Evolutionary conservation across 768 basidiomycete genomes (phyloP), one percentile per base, ranked within the genome.

Genomic region (Chlorophyllum brunneum): DNA sequence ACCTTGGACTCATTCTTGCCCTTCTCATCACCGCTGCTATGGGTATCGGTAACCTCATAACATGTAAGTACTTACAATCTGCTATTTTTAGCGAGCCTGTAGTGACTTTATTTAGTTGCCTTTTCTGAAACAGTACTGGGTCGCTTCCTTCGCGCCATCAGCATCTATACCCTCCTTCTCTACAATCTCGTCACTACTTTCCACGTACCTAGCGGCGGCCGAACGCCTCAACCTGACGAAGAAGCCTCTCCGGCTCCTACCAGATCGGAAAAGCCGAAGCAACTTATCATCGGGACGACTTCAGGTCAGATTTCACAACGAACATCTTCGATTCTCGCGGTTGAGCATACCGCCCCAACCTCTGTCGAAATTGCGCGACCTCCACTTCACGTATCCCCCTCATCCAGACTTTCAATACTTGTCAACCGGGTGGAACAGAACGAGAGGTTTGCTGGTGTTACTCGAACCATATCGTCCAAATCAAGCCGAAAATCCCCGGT

Each of bases 41-140:
- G 33, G 81, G 76, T 9, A 63, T 85, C 18, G 84, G 81, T 16
- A 78, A 82, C 56, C 65, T 86, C 31, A 58, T 79, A 23, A 56
- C 61, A 31, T 81, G 88, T 89, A 60, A 70, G 86, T 76, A 42
- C 33, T 22, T 37, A 36, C 55, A 64, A 37, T 63, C 27, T 38
- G 31, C 2, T 45, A 23, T 41, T 54, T 40, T 33, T 47, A 39
- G 5, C 15, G 5, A 15, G 36, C 24, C 15, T 11, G 8, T 42
- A 2, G 26, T 27, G 22, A 33, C 11, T 8, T 8, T 48, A 20
- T 39, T 22, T 22, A 88, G 86, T 85, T 63, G 67, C 72, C 48
- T 88, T 89, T 61, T 79, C 87, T 2, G 88, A 90, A 66, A 79
- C 79, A 5, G 72, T 74, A 8, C 67, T 86, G 1, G 88, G 88